phyloP scores from a whole-genome alignment of 116 monocot species.

The Papilionanthe hybrid region DNA sequence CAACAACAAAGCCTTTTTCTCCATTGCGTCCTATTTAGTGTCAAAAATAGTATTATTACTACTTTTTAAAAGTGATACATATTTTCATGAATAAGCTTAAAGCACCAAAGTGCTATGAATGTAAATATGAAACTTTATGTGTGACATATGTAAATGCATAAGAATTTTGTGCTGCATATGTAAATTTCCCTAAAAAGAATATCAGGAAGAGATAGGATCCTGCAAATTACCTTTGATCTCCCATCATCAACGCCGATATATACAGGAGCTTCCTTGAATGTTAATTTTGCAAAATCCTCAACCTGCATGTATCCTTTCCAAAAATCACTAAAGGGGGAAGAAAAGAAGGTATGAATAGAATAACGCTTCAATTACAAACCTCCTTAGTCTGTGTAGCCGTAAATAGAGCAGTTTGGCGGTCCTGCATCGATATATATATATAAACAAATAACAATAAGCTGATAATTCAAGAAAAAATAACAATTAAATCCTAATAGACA shows the following conservation, averaged over 20 bases:
- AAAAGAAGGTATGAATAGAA: neutral
- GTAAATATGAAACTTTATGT: too few relatives aligned
- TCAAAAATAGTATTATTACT: too few relatives aligned
- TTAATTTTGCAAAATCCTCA: conserved; percentile 75
- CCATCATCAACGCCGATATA: conserved; percentile 91
- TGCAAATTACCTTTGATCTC: conserved; percentile 53
- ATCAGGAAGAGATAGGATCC: neutral
- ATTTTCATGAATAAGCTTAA: too few relatives aligned
- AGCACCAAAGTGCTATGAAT: too few relatives aligned
- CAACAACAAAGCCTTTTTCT: too few relatives aligned
- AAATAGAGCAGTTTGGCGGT: conserved; percentile 87
- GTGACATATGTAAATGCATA: too few relatives aligned
- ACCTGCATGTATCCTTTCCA: conserved; percentile 38
- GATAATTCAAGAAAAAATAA: neutral
- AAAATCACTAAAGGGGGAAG: neutral
- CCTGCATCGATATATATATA: conserved; percentile 27
- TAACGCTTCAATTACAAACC: conserved; percentile 24
- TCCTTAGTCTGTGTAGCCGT: conserved; percentile 94
- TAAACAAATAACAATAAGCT: conserved; percentile 8
- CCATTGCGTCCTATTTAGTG: too few relatives aligned
- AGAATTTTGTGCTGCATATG: too few relatives aligned
- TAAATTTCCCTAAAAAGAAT: too few relatives aligned
- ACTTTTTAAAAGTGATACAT: too few relatives aligned
- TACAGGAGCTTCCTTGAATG: conserved; percentile 62
- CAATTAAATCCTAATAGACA: neutral